Evolutionary conservation across 768 basidiomycete species (phyloP), one percentile per base, ranked within the genome.

Genomic region (Suillus sp.): DNA sequence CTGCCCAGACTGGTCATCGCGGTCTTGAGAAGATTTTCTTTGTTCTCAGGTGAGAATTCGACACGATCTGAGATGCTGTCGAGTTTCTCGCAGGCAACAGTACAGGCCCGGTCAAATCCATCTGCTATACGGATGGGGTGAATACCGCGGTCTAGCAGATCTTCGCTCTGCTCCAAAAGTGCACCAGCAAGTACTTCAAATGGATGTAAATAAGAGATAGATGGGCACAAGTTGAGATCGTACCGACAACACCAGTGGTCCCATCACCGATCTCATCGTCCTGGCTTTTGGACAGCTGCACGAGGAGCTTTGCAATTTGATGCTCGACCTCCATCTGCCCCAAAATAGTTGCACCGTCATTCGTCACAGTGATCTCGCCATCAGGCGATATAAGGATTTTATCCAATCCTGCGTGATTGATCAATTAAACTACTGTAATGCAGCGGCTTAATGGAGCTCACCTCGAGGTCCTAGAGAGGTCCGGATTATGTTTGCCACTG

Each of bases 221-320:
- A 62, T 25, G 62, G 63, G n/a, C 64, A 9, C 37, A 35, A 42
- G 62, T 51, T 60, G 30, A 58, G 37, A 59, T 85, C 94, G 72
- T 74, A 96, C 96, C 96, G 66, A 99, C 97, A 64, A 99, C 97
- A 75, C 97, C 97, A 34, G 97, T 99, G 7, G 97, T 99, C 64
- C 97, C 97, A 78, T 99, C 97, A 30, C 97, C 97, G 74, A 99
- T 96, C 81, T 99, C 97, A 76, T 99, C 97, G 75, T 99, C 97
- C 80, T 99, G 97, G 74, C 92, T 95, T 81, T 96, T 96, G 20
- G 94, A 96, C 47, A 99, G 83, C 72, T 98, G 92, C 2, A 99
- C 97, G 38, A 99, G 85, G 51, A 99, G 85, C 78, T 97, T 99
- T 64, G 97, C 97, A 72, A 99, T 96, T 80, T 96, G 96, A 74